A percentile compares a stretch with the other conserved stretches of the same genome.
phyloP scores from a whole-genome alignment of 2,329 filamentous ascomycete genomes.

The Ilyonectria robusta region DNA sequence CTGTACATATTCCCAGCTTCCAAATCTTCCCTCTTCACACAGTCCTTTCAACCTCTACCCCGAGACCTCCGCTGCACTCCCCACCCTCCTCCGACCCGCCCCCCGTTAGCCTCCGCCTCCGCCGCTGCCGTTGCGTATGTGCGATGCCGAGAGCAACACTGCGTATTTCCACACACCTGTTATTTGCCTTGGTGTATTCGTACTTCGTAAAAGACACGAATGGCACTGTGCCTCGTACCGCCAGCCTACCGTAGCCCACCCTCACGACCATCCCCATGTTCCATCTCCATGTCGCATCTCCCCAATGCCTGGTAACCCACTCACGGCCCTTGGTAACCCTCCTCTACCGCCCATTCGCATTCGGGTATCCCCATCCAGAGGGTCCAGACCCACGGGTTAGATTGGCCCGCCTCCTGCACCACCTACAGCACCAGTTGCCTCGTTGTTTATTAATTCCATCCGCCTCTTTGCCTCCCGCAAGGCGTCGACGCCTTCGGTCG shows the following conservation, averaged over 20 bases:
- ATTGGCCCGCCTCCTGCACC: neutral
- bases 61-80: slow-evolving; percentile 18
- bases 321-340: slow-evolving; percentile 10
- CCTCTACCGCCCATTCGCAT: neutral
- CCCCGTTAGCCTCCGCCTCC: neutral
- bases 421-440: neutral
- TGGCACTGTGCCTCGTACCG: neutral
- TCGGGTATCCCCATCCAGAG: slow-evolving; percentile 18
- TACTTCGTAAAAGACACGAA: neutral
- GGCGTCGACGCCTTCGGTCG: neutral
- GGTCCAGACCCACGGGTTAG: neutral
- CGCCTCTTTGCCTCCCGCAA: neutral
- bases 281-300: slow-evolving; percentile 13
- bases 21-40: neutral
- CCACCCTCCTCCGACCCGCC: slow-evolving; percentile 1
- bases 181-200: neutral
- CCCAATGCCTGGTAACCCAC: slow-evolving; percentile 29
- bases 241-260: neutral
- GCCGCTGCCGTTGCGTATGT: slow-evolving; percentile 15
- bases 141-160: neutral
- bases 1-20: neutral
- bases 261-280: neutral
- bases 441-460: neutral
- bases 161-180: neutral
- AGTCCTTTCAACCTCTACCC: neutral